A percentile compares a stretch with the other conserved stretches of the same genome.
These are phyloP conservation scores for Candida sp. DNA, from an alignment of 1,139 yeast species.

Conservation along the genomic window DNA sequence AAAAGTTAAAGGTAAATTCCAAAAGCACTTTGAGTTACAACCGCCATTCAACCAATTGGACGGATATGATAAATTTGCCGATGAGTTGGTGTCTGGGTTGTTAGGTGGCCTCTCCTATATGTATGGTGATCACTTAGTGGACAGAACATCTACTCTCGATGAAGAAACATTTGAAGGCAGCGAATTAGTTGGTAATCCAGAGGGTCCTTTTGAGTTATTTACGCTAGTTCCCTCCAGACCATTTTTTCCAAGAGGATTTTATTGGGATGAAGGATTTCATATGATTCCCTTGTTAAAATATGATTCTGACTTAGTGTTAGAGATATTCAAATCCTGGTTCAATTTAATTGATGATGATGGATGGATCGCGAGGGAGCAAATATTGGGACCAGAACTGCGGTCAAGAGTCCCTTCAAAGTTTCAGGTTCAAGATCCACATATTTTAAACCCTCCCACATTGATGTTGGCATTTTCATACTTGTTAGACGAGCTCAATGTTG, in stretches of 20 bases:
- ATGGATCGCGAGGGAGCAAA: slow-evolving; percentile 97
- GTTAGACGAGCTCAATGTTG: slow-evolving; percentile 38
- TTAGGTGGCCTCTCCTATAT: slow-evolving; percentile 90
- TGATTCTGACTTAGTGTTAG: slow-evolving; percentile 82
- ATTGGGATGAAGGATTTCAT: slow-evolving; percentile 99
- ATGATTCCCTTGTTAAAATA: slow-evolving; percentile 76
- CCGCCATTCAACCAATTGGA: slow-evolving; percentile 49
- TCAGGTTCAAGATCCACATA: slow-evolving; percentile 80
- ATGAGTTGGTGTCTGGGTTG: slow-evolving; percentile 76
- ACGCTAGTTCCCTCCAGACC: slow-evolving; percentile 91
- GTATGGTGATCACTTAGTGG: slow-evolving; percentile 85
- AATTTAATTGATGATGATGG: slow-evolving; percentile 82
- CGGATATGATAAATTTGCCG: slow-evolving; percentile 58
- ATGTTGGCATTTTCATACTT: slow-evolving; percentile 75
- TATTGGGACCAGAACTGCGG: slow-evolving; percentile 88
- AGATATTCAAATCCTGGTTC: slow-evolving; percentile 87
- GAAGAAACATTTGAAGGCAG: slow-evolving; percentile 62
- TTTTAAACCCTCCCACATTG: slow-evolving; percentile 95
- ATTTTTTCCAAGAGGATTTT: slow-evolving; percentile 94
- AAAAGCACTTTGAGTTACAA: slow-evolving; percentile 47
- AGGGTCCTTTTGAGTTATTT: slow-evolving; percentile 72
- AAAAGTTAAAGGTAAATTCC: slow-evolving; percentile 55
- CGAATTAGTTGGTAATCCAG: slow-evolving; percentile 48
- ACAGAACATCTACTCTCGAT: slow-evolving; percentile 63
- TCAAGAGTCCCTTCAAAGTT: slow-evolving; percentile 87